Evolutionary conservation across 2,329 filamentous ascomycete genomes (phyloP), one percentile per base, ranked within the genome.

Genomic region (Parastagonospora nodorum): DNA sequence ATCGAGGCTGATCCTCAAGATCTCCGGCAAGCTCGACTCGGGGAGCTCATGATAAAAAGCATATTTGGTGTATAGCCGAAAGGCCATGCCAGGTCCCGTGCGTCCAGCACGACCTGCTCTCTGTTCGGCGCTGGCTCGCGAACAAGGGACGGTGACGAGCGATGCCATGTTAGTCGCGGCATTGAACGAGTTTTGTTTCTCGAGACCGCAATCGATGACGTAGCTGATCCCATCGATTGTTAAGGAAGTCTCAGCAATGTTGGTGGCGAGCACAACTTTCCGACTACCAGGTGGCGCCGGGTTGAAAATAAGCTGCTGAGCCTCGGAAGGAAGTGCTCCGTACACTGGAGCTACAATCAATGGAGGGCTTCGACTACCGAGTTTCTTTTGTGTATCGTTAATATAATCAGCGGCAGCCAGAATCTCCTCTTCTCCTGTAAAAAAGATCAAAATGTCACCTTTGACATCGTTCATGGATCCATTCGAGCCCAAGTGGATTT

Each of bases 151-250:
- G 1, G 96, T 90, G 0, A 96, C 88, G 10, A 99, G 77, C 33
- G 90, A 92, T 27, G 93, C 92, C 89, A 97, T 96, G 48, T 92
- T 92, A 0, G 90, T 96, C 1, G 88, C 85, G 0, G 92, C 88
- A 56, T 96, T 96, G 77, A 93, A 97, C 1, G 92, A 84, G 61
- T 96, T 96, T 69, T 97, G 91, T 73, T 99, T 99, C 56, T 94
- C 91, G 58, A 95, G 96, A 0, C 94, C 94, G 0, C 90, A 90
- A 63, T 99, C 94, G 52, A 97, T 96, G 31, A 97, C 94, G 70
- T 95, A 97, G 8, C 93, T 89, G 52, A 97, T 96, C 12, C 92
- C 93, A 69, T 97, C 92, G 50, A 99, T 96, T 0, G 94, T 99
- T 67, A 99, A 77, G 78, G 87, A 92, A 0, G 94, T 99, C 73